These are phyloP conservation scores for Teunomyces barrocoloradensis DNA, from an alignment of 805 yeast genomes.

Conservation along the genomic window DNA sequence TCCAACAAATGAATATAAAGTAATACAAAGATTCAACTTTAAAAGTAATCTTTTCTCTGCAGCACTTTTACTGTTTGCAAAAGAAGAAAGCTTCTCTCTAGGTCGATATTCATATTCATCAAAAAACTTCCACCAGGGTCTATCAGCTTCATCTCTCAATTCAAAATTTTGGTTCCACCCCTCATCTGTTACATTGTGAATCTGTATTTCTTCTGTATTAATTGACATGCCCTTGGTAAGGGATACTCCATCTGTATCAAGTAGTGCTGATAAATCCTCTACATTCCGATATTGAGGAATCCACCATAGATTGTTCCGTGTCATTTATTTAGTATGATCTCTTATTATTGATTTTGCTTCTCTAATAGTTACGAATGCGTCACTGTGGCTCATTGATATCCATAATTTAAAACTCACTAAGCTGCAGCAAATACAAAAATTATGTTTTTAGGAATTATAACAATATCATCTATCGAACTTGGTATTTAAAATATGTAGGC, in stretches of 20 bases:
- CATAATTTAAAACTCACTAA: no score
- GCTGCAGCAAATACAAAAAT: no score
- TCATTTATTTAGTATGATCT: not conserved
- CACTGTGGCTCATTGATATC: not conserved
- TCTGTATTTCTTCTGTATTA: not conserved
- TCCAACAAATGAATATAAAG: constrained; percentile 22
- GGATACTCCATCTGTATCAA: not conserved
- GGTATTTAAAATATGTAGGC: no score
- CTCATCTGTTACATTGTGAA: not conserved
- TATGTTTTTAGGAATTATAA: no score
- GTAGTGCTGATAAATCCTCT: not conserved
- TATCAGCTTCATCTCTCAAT: constrained; percentile 50
- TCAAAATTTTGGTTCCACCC: constrained; percentile 18
- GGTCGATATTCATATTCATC: constrained; percentile 31
- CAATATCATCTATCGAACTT: not conserved
- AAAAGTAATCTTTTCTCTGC: constrained; percentile 22
- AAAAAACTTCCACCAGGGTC: constrained; percentile 49
- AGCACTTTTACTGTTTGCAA: constrained; percentile 20
- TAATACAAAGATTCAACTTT: constrained; percentile 23
- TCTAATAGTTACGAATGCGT: not conserved
- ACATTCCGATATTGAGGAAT: not conserved
- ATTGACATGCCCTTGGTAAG: not conserved
- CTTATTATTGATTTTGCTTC: not conserved
- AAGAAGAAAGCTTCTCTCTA: constrained; percentile 7
- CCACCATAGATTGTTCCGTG: not conserved